Conservation (phyloP, 1,139 yeast genomes). For the Lodderomyces beijingensis region DNA sequence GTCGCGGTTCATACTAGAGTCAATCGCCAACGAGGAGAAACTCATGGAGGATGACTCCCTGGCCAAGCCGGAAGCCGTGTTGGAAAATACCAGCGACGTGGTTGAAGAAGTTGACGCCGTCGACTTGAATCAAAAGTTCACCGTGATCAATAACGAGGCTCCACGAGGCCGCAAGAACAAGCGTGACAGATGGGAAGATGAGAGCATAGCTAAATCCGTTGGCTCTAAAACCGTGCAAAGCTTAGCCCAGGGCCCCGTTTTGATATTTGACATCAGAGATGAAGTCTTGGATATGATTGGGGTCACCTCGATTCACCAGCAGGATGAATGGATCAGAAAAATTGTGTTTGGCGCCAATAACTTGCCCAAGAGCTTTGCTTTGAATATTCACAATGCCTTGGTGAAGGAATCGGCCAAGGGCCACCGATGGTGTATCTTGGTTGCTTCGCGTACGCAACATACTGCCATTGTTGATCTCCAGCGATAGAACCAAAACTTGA, state of each 20-base stretch:
- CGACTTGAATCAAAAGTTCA: constrained; percentile 54
- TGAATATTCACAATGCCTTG: constrained; percentile 65
- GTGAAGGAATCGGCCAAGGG: constrained; percentile 72
- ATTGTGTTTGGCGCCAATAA: constrained; percentile 61
- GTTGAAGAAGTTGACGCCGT: constrained; percentile 22
- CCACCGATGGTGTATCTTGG: constrained; percentile 66
- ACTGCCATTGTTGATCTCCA: constrained; percentile 65
- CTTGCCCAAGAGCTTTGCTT: constrained; percentile 70
- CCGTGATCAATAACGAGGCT: constrained; percentile 65
- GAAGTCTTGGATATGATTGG: constrained; percentile 81
- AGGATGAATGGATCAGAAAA: constrained; percentile 86
- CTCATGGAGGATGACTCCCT: constrained; percentile 8
- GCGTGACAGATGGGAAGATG: constrained; percentile 76
- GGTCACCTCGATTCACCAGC: constrained; percentile 67
- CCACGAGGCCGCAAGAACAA: constrained; percentile 62
- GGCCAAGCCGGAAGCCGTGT: constrained; percentile 13
- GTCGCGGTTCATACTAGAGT: constrained; percentile 42
- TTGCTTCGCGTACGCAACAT: constrained; percentile 69
- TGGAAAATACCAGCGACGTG: neutral
- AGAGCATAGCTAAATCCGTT: constrained; percentile 65
- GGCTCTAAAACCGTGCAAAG: constrained; percentile 51
- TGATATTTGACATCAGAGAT: constrained; percentile 74
- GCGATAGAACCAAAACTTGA: too few species aligned
- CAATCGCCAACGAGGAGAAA: constrained; percentile 22
- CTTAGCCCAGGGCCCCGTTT: constrained; percentile 61